phyloP scores from a whole-genome alignment of 108 stramenopile species.

The Nitzschia sp. region DNA sequence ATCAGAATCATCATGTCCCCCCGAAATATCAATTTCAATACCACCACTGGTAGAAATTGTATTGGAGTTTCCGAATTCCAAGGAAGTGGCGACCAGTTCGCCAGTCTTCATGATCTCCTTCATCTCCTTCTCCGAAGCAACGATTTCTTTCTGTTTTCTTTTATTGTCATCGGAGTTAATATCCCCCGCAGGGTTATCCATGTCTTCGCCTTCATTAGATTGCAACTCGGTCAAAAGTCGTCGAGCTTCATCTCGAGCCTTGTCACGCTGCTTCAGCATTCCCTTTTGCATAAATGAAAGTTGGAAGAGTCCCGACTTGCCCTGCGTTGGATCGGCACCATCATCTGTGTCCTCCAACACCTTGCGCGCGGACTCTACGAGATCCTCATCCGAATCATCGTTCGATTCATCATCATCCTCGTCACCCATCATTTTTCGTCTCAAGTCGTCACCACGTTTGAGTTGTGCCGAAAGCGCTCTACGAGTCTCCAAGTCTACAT shows the following conservation, averaged over 20 bases:
- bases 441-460: slow-evolving; percentile 82
- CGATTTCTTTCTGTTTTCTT: slow-evolving; percentile 39
- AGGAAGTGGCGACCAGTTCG: slow-evolving; percentile 70
- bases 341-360: slow-evolving; percentile 56
- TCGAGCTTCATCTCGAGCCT: slow-evolving; percentile 87
- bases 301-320: slow-evolving; percentile 82
- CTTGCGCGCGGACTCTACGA: slow-evolving; percentile 60
- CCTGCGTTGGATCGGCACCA: slow-evolving; percentile 33
- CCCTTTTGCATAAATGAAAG: slow-evolving; percentile 95
- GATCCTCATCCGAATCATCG: slow-evolving; percentile 54
- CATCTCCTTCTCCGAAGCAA: slow-evolving; percentile 72
- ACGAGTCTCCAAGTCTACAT: slow-evolving; percentile 82
- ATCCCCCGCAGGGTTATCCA: slow-evolving; percentile 20
- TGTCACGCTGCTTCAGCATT: slow-evolving; percentile 77
- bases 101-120: slow-evolving; percentile 65
- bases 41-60: slow-evolving; percentile 43
- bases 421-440: slow-evolving; percentile 73
- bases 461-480: slow-evolving; percentile 87
- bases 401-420: slow-evolving; percentile 41
- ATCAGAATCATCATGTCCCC: slow-evolving; percentile 3
- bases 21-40: slow-evolving; percentile 31
- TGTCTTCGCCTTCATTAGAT: slow-evolving; percentile 61
- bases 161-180: slow-evolving; percentile 22
- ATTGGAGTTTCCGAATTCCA: slow-evolving; percentile 79
- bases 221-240: slow-evolving; percentile 87